phyloP scores from a whole-genome alignment of 2,329 filamentous ascomycete genomes.

The Penicillium sp. region DNA sequence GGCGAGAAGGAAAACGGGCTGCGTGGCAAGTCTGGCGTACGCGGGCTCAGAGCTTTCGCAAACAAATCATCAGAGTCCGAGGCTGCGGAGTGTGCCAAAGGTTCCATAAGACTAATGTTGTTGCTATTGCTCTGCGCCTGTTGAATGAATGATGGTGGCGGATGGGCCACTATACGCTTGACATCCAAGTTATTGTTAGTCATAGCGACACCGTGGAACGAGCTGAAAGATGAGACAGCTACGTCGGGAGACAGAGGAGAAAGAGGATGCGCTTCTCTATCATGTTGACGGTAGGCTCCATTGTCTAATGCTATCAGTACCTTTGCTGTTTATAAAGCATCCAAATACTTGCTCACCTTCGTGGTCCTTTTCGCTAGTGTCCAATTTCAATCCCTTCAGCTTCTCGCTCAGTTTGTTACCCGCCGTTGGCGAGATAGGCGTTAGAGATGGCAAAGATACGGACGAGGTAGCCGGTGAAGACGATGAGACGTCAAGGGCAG shows the following conservation, averaged over 20 bases:
- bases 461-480: slow-evolving; percentile 21
- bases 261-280: slow-evolving; percentile 44
- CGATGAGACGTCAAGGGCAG: slow-evolving; percentile 27
- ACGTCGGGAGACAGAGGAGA: slow-evolving; percentile 62
- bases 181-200: slow-evolving; percentile 11
- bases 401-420: slow-evolving; percentile 73
- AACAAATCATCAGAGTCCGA: slow-evolving; percentile 73
- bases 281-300: neutral
- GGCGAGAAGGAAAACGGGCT: slow-evolving; percentile 69
- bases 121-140: slow-evolving; percentile 33
- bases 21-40: slow-evolving; percentile 79
- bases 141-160: slow-evolving; percentile 37
- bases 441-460: slow-evolving; percentile 44
- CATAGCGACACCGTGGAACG: slow-evolving; percentile 42
- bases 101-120: slow-evolving; percentile 28
- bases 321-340: neutral
- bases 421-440: slow-evolving; percentile 59
- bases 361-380: slow-evolving; percentile 66
- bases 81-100: slow-evolving; percentile 31
- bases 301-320: slow-evolving; percentile 2
- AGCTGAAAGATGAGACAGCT: slow-evolving; percentile 59
- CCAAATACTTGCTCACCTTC: slow-evolving; percentile 44
- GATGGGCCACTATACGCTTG: slow-evolving; percentile 31
- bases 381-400: slow-evolving; percentile 71
- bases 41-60: slow-evolving; percentile 78